Evolutionary conservation across 2,329 filamentous ascomycete genomes (phyloP).

Genomic region (Rosellinia necatrix): DNA sequence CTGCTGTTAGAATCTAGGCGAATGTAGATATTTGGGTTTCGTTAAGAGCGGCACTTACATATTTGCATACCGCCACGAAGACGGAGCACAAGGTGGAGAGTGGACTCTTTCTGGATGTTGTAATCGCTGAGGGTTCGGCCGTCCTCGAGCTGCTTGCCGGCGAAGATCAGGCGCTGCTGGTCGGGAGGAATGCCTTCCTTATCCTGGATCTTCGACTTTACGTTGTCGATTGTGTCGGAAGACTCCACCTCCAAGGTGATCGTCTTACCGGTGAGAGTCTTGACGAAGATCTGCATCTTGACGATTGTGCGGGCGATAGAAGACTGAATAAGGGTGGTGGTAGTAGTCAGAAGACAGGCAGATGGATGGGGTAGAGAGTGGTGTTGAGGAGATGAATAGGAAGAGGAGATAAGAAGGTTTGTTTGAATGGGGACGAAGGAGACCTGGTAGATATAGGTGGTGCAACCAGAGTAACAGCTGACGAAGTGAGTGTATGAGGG

Average conservation of each 20-base stretch:
- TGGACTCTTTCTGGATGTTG: slow-evolving; percentile 68
- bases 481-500: slow-evolving; percentile 27
- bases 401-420: slow-evolving; percentile 23
- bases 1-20: slow-evolving; percentile 24
- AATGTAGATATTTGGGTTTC: neutral
- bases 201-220: slow-evolving; percentile 89
- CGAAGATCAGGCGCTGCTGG: slow-evolving; percentile 84
- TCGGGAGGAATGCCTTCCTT: slow-evolving; percentile 89
- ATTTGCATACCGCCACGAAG: slow-evolving; percentile 71
- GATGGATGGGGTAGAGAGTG: too few species aligned
- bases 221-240: slow-evolving; percentile 81
- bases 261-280: slow-evolving; percentile 93
- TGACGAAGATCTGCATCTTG: slow-evolving; percentile 97
- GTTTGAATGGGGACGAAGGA: too few species aligned
- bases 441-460: slow-evolving; percentile 23
- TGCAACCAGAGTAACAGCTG: slow-evolving; percentile 4
- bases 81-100: slow-evolving; percentile 75
- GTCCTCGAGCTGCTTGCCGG: slow-evolving; percentile 56
- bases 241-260: slow-evolving; percentile 82
- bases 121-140: slow-evolving; percentile 60
- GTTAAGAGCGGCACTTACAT: slow-evolving; percentile 58
- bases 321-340: slow-evolving; percentile 22
- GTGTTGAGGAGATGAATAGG: slow-evolving; percentile 15
- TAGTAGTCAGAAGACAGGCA: too few species aligned
- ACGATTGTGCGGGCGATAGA: slow-evolving; percentile 36